Evolutionary conservation across 495 filamentous ascomycete genomes (phyloP).

Genomic region (Melanomma pulvis-pyrius): DNA sequence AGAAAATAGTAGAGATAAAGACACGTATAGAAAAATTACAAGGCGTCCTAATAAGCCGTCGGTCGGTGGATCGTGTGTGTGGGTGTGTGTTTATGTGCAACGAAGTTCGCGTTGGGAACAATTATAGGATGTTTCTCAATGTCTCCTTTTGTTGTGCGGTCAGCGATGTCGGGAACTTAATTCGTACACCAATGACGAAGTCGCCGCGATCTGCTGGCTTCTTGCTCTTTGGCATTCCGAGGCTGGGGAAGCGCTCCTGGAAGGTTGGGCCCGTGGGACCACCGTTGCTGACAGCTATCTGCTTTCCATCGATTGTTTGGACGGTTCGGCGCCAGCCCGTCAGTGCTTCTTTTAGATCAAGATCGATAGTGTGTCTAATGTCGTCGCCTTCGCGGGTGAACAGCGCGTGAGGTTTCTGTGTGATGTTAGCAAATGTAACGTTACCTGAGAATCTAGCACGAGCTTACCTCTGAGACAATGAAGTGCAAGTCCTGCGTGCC

Average conservation of each 20-base stretch:
- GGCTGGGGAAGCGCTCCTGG: constrained; percentile 75
- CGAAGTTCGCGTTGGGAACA: not conserved
- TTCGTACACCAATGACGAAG: constrained; percentile 85
- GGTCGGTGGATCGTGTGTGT: not conserved
- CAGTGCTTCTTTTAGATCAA: constrained; percentile 93
- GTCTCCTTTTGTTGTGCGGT: constrained; percentile 73
- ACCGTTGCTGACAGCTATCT: constrained; percentile 69
- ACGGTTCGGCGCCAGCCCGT: constrained; percentile 91
- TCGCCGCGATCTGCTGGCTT: constrained; percentile 81
- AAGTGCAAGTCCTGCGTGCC: constrained; percentile 97
- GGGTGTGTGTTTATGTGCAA: not conserved
- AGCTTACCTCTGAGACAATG: constrained; percentile 85
- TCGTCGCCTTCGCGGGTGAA: constrained; percentile 88
- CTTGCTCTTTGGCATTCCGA: constrained; percentile 92
- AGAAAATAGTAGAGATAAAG: constrained; percentile 1
- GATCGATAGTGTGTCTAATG: constrained; percentile 71
- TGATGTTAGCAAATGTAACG: constrained; percentile 15
- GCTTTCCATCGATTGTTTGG: constrained; percentile 90
- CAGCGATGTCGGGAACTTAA: constrained; percentile 82
- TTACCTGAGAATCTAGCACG: not conserved
- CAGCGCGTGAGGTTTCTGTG: constrained; percentile 77
- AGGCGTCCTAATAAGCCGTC: not conserved
- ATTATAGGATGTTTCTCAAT: constrained; percentile 72
- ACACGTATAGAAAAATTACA: constrained; percentile 10
- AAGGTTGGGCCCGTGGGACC: constrained; percentile 84